phyloP scores from a whole-genome alignment of 306 rosid species.

The Leucaena leucocephala region DNA sequence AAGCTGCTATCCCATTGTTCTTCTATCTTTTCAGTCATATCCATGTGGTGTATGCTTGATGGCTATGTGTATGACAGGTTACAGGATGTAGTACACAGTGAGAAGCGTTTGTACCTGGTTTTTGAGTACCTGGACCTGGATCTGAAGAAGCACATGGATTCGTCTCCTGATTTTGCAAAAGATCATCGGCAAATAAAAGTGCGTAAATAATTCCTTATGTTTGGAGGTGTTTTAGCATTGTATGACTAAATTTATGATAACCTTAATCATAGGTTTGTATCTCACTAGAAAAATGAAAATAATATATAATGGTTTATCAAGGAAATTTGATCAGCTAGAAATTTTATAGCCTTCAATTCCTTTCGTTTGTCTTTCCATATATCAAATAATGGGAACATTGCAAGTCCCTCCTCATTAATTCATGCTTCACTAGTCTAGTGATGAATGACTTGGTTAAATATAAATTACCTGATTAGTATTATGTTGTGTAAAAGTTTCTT shows the following conservation, averaged over 20 bases:
- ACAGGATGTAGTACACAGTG: slow-evolving; percentile 94
- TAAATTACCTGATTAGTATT: slow-evolving; percentile 1
- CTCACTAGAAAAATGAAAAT: not conserved
- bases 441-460: slow-evolving; percentile 26
- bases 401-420: slow-evolving; percentile 25
- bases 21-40: not conserved
- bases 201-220: slow-evolving; percentile 34
- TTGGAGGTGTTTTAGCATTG: not conserved
- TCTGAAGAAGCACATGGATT: slow-evolving; percentile 98
- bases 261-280: not conserved
- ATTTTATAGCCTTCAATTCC: slow-evolving; percentile 10
- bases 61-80: slow-evolving; percentile 59
- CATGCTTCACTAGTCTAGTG: slow-evolving; percentile 23
- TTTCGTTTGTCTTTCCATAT: slow-evolving; percentile 21
- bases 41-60: slow-evolving; percentile 31
- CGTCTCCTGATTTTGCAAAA: slow-evolving; percentile 85
- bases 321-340: not conserved
- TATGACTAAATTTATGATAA: not conserved
- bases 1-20: slow-evolving; percentile 5
- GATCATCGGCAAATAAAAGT: slow-evolving; percentile 90
- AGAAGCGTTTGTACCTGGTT: slow-evolving; percentile 90
- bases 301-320: not conserved
- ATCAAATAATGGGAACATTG: slow-evolving; percentile 28
- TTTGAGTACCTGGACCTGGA: slow-evolving; percentile 97
- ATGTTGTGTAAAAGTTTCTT: not conserved